Evolutionary conservation across 176 grass and related monocot genomes (phyloP), one percentile per base, ranked within the genome.

Genomic region (Panicum miliaceum): DNA sequence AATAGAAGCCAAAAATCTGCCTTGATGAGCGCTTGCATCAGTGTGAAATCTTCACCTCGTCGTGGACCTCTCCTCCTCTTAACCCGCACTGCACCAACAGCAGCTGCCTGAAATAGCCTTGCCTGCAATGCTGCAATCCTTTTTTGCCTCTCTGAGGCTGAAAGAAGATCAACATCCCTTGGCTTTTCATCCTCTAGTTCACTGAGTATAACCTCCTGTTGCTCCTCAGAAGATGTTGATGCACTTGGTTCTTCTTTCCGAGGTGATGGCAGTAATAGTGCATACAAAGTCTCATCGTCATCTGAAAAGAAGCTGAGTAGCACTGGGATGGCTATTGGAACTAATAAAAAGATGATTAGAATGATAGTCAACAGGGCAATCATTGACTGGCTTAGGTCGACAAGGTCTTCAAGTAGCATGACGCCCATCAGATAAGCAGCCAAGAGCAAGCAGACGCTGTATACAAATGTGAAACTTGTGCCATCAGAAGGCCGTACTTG

Each of bases 1-100:
- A 97, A 97, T 11, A 97, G 74, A 81, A 97, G 92, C 92, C 92
- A 97, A 71, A 97, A 91, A 80, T 97, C 94, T 6, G 94, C 92
- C 68, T 97, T 97, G 79, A 97, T 92, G 43, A 94, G 81, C 14
- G 94, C 94, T 59, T 97, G 94, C 73, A 89, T 87, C 41, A 97
- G 81, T 41, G 94, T 97, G 81, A 97, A 97, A 82, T 97, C 92
- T 64, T 97, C 94, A 76, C 92, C 92, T 75, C 94, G 88, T 7
- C 23, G 88, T 64, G 94, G 94, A 42, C 92, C 92, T 84, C 12
- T 90, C 68, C 89, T 90, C 73, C 92, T 86, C 64, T 92, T 94
- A 72, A 97, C 84, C 86, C 92, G 86, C 25, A 97, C 94, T 36
- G 94, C 94, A 6, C 94, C 94, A 54, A 68, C 90, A 29, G 94